phyloP scores from a whole-genome alignment of 108 stramenopile genomes.

The Fistulifera solaris region DNA sequence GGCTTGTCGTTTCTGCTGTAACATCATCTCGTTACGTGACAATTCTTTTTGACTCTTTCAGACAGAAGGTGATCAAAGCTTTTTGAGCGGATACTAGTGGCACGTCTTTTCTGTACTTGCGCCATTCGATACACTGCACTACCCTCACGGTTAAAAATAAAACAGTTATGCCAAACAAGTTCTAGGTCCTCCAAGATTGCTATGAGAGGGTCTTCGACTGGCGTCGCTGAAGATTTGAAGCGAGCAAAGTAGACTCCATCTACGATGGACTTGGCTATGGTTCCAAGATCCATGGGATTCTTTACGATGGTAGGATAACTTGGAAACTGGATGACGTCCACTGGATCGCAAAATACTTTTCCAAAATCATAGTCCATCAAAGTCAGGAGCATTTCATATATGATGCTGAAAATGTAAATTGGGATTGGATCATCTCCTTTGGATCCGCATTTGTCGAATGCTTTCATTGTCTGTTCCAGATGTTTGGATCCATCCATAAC shows the following conservation, averaged over 20 bases:
- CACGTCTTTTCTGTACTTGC: constrained; percentile 40
- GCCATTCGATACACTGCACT: constrained; percentile 61
- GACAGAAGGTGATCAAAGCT: constrained; percentile 31
- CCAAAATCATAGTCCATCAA: constrained; percentile 67
- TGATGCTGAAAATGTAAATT: constrained; percentile 20
- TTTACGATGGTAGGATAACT: constrained; percentile 45
- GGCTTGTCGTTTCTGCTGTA: background rate
- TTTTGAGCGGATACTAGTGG: constrained; percentile 22
- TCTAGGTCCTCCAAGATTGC: constrained; percentile 51
- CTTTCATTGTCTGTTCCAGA: background rate
- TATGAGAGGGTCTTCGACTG: constrained; percentile 29
- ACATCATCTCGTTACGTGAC: background rate
- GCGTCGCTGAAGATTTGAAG: constrained; percentile 8
- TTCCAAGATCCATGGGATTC: constrained; percentile 71
- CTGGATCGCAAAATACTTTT: constrained; percentile 45
- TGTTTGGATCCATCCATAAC: constrained; percentile 14
- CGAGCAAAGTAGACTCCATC: constrained; percentile 34
- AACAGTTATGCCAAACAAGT: constrained; percentile 76
- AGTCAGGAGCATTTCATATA: constrained; percentile 37
- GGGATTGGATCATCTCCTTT: background rate
- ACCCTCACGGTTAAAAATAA: constrained; percentile 51
- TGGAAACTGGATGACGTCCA: constrained; percentile 30
- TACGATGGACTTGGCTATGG: constrained; percentile 35
- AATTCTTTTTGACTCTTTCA: constrained; percentile 29
- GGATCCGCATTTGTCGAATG: background rate